Percentiles rank a stretch among this genome's conserved stretches.
These are phyloP conservation scores for Yamadazyma membranifaciens DNA, from an alignment of 1,139 yeast genomes.

Conservation along the genomic window DNA sequence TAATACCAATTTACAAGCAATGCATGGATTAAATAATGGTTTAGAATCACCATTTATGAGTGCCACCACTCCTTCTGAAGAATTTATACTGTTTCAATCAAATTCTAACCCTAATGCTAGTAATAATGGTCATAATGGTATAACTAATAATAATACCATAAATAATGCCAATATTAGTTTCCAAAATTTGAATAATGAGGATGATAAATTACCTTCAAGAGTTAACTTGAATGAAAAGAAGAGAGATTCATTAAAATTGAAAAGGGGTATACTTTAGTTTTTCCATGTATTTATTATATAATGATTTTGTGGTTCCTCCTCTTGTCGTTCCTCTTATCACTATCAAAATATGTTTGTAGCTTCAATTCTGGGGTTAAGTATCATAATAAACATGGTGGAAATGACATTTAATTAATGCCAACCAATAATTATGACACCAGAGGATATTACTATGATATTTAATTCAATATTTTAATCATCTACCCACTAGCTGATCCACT, in stretches of 20 bases:
- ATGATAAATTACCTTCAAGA: slow-evolving; percentile 28
- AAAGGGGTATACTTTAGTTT: slow-evolving; percentile 43
- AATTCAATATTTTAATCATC: too few relatives aligned
- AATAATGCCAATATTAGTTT: slow-evolving; percentile 17
- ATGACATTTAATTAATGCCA: too few relatives aligned
- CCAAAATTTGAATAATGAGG: slow-evolving; percentile 15
- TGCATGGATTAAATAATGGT: slow-evolving; percentile 24
- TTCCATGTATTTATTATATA: too few relatives aligned
- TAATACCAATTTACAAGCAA: slow-evolving; percentile 28
- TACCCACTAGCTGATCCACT: too few relatives aligned
- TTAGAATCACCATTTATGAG: slow-evolving; percentile 48
- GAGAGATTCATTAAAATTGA: slow-evolving; percentile 46
- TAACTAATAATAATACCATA: slow-evolving; percentile 5
- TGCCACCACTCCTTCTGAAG: slow-evolving; percentile 41
- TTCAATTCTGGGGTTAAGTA: too few relatives aligned
- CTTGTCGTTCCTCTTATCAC: too few relatives aligned
- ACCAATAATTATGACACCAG: too few relatives aligned
- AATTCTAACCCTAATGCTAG: background rate
- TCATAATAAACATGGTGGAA: too few relatives aligned
- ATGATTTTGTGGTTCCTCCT: background rate
- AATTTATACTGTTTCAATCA: slow-evolving; percentile 14
- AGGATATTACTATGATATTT: too few relatives aligned
- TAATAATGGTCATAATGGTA: background rate
- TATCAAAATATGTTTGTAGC: too few relatives aligned
- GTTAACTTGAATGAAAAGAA: slow-evolving; percentile 45